Base-by-base conservation (phyloP, 2,329 filamentous ascomycete species). In the Chaetomium sp. region DNA sequence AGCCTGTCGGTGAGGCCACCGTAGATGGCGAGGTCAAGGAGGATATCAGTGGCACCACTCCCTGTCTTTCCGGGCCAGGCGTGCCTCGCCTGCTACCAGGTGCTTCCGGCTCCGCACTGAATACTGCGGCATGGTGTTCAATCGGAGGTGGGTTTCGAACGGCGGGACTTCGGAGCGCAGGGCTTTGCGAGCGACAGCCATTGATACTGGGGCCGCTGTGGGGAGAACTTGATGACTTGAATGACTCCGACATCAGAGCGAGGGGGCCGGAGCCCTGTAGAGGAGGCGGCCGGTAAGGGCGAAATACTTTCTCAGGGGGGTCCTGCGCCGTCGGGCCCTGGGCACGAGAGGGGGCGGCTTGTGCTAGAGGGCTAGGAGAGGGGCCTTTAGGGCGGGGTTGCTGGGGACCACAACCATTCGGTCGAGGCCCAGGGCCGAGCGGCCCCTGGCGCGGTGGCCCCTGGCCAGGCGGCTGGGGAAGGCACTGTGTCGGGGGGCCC, bases 1-100 rank as follows among this genome's bases (percentile, higher is more conserved):
- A 82, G 2, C 75, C 71, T 5, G 78, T 75, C 1, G 81, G 81
- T 3, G 80, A 82, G 0, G 65, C 62, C 16, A 65, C 38, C 0
- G 56, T 66, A 21, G 67, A 67, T 0, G 61, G 65, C 2, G 65
- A 82, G 1, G 64, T 59, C 54, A 69, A 57, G 4, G 62, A 57
- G n/a, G 67, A 62, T n/a, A 81, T 80, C 0, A 82, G 73, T 8
- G 77, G 73, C 9, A 70, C 69, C 1, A 77, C 75, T 0, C 74
- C 72, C 31, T 29, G 56, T 23, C 10, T 61, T 23, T 67, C 65
- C 19, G 56, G 61, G 13, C 25, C 55, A 8, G 67, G 56, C 2
- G 65, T 67, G 33, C 57, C 53, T 12, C 60, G 61, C 19, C 53
- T 50, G 55, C 29, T 29, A 9, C 23, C 27, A 49, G 53, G 27